Evolutionary conservation across 495 filamentous ascomycete genomes (phyloP).

Genomic region (Penicillium riverlandense): DNA sequence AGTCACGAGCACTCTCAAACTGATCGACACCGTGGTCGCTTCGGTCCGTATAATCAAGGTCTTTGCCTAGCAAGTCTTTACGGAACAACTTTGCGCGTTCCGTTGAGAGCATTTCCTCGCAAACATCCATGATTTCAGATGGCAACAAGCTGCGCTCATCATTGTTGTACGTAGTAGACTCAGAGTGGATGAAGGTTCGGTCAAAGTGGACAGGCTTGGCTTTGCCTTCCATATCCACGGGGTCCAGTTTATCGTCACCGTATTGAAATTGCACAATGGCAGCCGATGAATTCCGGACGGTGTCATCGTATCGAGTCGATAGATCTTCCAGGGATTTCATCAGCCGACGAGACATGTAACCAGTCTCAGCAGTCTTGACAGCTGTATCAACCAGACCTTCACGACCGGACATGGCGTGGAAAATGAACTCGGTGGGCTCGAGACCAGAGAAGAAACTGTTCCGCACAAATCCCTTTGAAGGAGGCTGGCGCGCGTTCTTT

Average conservation of each 20-base stretch:
- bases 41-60: conserved; percentile 56
- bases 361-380: conserved; percentile 97
- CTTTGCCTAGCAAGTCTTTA: conserved; percentile 40
- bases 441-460: conserved; percentile 98
- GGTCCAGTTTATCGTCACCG: conserved; percentile 90
- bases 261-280: conserved; percentile 94
- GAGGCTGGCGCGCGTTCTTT: conserved; percentile 81
- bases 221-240: conserved; percentile 93
- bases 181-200: conserved; percentile 80
- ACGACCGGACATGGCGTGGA: conserved; percentile 96
- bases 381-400: conserved; percentile 99
- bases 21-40: conserved; percentile 69
- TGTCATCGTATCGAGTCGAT: conserved; percentile 85
- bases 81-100: conserved; percentile 61
- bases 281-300: conserved; percentile 79
- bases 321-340: conserved; percentile 98
- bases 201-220: conserved; percentile 91
- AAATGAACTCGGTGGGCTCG: conserved; percentile 84
- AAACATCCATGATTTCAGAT: conserved; percentile 61
- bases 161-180: conserved; percentile 71
- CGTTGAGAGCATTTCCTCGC: conserved; percentile 53
- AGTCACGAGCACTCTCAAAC: conserved; percentile 74
- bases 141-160: conserved; percentile 62
- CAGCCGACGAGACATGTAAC: conserved; percentile 95
- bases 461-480: conserved; percentile 90